Evolutionary conservation across 257 asterid species (phyloP).

Genomic region (Eucommia ulmoides): DNA sequence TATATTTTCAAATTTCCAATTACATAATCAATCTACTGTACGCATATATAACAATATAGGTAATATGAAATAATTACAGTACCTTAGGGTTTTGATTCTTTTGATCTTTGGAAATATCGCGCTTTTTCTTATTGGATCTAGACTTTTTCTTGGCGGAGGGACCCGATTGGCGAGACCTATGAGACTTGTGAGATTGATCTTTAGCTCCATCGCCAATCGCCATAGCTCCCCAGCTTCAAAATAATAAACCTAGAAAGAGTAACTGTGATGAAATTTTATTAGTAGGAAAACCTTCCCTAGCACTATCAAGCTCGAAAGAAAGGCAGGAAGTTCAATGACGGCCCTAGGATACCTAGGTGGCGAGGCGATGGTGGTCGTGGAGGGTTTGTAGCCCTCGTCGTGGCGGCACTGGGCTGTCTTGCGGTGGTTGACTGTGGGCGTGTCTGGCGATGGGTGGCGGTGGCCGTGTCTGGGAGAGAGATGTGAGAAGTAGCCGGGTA

Average conservation of each 20-base stretch:
- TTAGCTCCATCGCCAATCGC: constrained; percentile 1
- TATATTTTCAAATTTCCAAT: not conserved
- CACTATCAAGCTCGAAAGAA: no score
- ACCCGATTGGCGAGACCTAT: constrained; percentile 57
- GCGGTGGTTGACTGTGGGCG: no score
- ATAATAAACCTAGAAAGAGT: not conserved
- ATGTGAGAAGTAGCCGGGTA: no score
- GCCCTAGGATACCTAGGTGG: no score
- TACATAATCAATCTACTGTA: not conserved
- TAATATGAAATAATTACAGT: not conserved
- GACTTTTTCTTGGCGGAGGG: constrained; percentile 71
- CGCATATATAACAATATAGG: not conserved
- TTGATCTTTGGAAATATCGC: constrained; percentile 38
- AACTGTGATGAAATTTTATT: no score
- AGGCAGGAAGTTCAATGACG: no score
- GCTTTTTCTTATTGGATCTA: constrained; percentile 25
- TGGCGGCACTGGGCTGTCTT: no score
- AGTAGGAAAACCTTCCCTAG: no score
- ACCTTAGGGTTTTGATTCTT: constrained; percentile 51
- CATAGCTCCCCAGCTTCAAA: not conserved
- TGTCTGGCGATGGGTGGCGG: no score
- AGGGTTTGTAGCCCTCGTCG: no score
- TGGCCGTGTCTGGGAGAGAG: no score
- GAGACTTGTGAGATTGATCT: constrained; percentile 63
- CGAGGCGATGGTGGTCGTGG: no score